These are phyloP conservation scores for Actinomucor elegans DNA, from an alignment of 371 early-diverging fungal species.

Conservation along the genomic window DNA sequence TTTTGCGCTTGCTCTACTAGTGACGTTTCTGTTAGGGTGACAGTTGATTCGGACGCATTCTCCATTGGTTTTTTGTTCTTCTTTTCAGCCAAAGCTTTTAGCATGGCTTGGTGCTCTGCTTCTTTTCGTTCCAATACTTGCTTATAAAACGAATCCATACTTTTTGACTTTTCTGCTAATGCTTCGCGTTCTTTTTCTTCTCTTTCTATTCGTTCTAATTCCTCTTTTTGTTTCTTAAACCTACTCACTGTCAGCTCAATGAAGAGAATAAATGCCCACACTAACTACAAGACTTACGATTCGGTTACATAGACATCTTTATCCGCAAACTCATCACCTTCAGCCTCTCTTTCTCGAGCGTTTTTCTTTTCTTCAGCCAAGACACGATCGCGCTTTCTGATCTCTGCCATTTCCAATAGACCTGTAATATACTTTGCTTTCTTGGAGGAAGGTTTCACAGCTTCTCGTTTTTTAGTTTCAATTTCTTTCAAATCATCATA, in stretches of 20 bases:
- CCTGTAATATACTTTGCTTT: conserved; percentile 82
- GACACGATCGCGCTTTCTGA: conserved; percentile 81
- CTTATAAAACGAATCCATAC: conserved; percentile 47
- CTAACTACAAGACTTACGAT: conserved; percentile 48
- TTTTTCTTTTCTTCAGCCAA: conserved; percentile 79
- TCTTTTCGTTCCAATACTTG: conserved; percentile 43
- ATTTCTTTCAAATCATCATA: conserved; percentile 83
- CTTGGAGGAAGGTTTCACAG: conserved; percentile 25
- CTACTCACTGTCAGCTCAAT: too few relatives aligned
- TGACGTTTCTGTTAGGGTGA: not conserved
- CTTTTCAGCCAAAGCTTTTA: conserved; percentile 30
- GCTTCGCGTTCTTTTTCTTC: conserved; percentile 74
- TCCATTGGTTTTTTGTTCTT: not conserved
- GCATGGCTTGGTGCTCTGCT: conserved; percentile 33
- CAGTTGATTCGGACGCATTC: not conserved
- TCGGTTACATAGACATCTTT: conserved; percentile 89
- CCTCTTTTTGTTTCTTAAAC: conserved; percentile 80
- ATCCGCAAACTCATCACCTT: conserved; percentile 54
- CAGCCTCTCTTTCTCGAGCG: conserved; percentile 69
- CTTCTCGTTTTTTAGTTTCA: conserved; percentile 53
- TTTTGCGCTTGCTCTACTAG: conserved; percentile 44
- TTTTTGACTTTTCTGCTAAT: conserved; percentile 32
- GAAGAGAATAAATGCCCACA: not conserved
- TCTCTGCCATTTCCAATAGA: conserved; percentile 73
- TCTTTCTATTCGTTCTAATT: conserved; percentile 74